phyloP scores from a whole-genome alignment of 371 early-diverging fungal genomes.

The Mortierella sp. region DNA sequence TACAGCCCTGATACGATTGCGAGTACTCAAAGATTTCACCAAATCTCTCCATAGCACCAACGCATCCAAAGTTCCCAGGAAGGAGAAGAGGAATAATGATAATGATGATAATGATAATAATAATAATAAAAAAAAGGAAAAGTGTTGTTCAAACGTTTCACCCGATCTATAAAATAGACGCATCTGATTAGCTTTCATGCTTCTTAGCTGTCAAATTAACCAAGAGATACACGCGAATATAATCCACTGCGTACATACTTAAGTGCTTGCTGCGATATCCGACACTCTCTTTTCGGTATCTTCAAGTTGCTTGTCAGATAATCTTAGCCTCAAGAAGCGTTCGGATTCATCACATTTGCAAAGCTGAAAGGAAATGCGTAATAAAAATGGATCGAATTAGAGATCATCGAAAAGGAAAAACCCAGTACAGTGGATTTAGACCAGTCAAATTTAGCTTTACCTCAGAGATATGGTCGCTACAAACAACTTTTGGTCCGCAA shows the following conservation, averaged over 20 bases:
- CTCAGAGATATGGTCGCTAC: conserved; percentile 72
- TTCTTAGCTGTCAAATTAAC: neutral
- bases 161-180: too few relatives aligned
- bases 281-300: conserved; percentile 54
- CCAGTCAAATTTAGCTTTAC: conserved; percentile 46
- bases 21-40: neutral
- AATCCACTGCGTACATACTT: neutral
- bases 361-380: conserved; percentile 47
- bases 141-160: too few relatives aligned
- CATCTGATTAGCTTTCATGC: too few relatives aligned
- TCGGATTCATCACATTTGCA: conserved; percentile 65
- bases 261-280: conserved; percentile 18
- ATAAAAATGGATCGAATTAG: neutral
- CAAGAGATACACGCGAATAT: neutral
- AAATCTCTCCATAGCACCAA: too few relatives aligned
- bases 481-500: conserved; percentile 74
- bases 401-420: too few relatives aligned
- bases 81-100: neutral
- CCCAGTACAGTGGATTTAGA: too few relatives aligned
- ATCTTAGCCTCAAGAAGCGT: conserved; percentile 64
- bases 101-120: neutral
- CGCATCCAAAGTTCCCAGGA: neutral
- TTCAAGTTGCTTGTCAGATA: conserved; percentile 65
- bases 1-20: neutral
- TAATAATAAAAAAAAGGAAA: too few relatives aligned